Conservation (phyloP, 2,329 filamentous ascomycete species). For the Catunica adiposa region DNA sequence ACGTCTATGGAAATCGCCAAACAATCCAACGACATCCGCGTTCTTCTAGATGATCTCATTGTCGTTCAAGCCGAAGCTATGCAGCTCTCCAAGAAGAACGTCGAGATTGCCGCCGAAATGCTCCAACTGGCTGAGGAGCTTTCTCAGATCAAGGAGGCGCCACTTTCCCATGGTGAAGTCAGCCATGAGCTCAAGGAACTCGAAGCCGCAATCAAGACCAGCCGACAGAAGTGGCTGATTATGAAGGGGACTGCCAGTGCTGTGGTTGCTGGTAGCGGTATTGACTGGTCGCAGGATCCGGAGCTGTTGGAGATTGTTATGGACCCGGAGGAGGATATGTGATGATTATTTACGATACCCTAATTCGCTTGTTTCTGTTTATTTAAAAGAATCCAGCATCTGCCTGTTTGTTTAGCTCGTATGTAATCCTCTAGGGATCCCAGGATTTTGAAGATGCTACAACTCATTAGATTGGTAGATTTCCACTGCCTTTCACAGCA, state of each 20-base stretch:
- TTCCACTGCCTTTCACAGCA: no score
- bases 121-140: slow-evolving; percentile 44
- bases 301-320: slow-evolving; percentile 54
- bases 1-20: slow-evolving; percentile 47
- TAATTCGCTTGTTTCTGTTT: background rate
- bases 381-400: no score
- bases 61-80: slow-evolving; percentile 42
- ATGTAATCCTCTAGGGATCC: no score
- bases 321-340: slow-evolving; percentile 37
- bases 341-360: slow-evolving; percentile 1
- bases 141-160: slow-evolving; percentile 34
- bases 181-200: slow-evolving; percentile 39
- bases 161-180: slow-evolving; percentile 35
- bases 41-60: slow-evolving; percentile 35
- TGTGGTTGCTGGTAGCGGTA: slow-evolving; percentile 62
- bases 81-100: slow-evolving; percentile 41
- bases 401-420: no score
- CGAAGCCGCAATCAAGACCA: slow-evolving; percentile 42
- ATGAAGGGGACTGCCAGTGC: slow-evolving; percentile 68
- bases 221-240: slow-evolving; percentile 51
- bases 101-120: slow-evolving; percentile 43
- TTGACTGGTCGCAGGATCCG: slow-evolving; percentile 63
- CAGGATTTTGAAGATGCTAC: no score
- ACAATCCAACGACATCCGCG: slow-evolving; percentile 36
- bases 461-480: no score